Conservation (phyloP, 176 grass and related monocot species). For the Triticum dicoccoides region DNA sequence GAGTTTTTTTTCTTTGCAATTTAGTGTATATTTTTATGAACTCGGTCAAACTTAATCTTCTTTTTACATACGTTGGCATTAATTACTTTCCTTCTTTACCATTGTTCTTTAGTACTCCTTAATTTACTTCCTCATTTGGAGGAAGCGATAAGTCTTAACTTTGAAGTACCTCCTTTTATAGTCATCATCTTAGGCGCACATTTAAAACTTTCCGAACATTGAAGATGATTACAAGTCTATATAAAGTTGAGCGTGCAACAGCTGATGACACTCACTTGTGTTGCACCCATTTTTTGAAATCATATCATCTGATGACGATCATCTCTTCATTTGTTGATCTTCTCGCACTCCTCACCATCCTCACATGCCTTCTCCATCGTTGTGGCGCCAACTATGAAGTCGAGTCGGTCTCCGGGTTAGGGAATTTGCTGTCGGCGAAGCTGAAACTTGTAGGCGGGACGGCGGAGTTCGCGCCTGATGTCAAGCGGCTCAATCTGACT, state of each 20-base stretch:
- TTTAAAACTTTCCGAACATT: background rate
- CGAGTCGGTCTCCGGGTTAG: background rate
- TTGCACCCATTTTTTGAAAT: background rate
- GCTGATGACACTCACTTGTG: background rate
- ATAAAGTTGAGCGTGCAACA: background rate
- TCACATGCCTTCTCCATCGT: background rate
- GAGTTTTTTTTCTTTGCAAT: background rate
- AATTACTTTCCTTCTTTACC: background rate
- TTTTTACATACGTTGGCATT: no score
- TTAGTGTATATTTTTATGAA: background rate
- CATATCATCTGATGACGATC: background rate
- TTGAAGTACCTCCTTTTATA: background rate
- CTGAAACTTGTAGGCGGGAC: conserved; percentile 41
- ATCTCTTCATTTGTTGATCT: background rate
- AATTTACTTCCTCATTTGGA: background rate
- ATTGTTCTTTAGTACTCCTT: background rate
- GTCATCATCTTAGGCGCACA: background rate
- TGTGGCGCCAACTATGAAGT: conserved; percentile 46
- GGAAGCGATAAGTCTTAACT: background rate
- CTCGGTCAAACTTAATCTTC: background rate
- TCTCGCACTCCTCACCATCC: background rate
- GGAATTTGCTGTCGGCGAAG: conserved; percentile 33
- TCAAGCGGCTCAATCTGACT: conserved; percentile 47
- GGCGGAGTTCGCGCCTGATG: conserved; percentile 40
- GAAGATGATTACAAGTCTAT: background rate